Evolutionary conservation across 2,329 filamentous ascomycete species (phyloP).

Genomic region (Aureobasidium zeae): DNA sequence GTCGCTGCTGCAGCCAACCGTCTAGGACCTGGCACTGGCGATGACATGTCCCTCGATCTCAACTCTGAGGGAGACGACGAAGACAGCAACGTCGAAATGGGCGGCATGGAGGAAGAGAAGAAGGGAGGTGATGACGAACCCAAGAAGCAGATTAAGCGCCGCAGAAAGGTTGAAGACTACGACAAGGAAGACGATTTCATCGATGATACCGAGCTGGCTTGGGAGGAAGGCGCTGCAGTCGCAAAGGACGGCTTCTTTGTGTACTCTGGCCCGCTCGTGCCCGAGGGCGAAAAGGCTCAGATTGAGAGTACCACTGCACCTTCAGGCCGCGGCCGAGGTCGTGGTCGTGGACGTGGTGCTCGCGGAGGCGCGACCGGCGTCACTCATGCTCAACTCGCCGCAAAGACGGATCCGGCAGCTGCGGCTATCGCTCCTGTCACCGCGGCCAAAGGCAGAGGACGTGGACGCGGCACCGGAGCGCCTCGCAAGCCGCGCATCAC

Average conservation of each 20-base stretch:
- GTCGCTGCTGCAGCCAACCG: constrained; percentile 84
- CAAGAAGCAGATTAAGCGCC: constrained; percentile 67
- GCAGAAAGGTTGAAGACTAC: constrained; percentile 60
- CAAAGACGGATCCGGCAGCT: constrained; percentile 19
- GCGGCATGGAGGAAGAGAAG: constrained; percentile 51
- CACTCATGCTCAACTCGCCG: constrained; percentile 24
- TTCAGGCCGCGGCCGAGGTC: constrained; percentile 29
- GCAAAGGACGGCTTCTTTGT: constrained; percentile 97
- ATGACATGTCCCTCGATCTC: constrained; percentile 63
- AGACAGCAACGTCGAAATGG: constrained; percentile 84
- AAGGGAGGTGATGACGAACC: constrained; percentile 59
- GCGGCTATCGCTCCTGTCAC: constrained; percentile 21
- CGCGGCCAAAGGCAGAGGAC: constrained; percentile 40
- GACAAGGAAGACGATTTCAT: constrained; percentile 60
- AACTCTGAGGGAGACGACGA: constrained; percentile 51
- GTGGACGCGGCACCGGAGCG: constrained; percentile 65
- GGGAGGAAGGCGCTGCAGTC: constrained; percentile 91
- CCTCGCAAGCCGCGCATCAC: constrained; percentile 76
- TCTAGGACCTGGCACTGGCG: constrained; percentile 59
- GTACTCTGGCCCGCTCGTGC: constrained; percentile 84
- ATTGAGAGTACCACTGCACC: constrained; percentile 43
- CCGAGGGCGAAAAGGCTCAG: constrained; percentile 69
- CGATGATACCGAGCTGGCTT: constrained; percentile 88
- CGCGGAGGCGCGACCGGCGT: constrained; percentile 35
- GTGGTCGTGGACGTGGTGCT: constrained; percentile 56